Evolutionary conservation across 2,329 filamentous ascomycete genomes (phyloP).

Genomic region (Trichoderma breve): DNA sequence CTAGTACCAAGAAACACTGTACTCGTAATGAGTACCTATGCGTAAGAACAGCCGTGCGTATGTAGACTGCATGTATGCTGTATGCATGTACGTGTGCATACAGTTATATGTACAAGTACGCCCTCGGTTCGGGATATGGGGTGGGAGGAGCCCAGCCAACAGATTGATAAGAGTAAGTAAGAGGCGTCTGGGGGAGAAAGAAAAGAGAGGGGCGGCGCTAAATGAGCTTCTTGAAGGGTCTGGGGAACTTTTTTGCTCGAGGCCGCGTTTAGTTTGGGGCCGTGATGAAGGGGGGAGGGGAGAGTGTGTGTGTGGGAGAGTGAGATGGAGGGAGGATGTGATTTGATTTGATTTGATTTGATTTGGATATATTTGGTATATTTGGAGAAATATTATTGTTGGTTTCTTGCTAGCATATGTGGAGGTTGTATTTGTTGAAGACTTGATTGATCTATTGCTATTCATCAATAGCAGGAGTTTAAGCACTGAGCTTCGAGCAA

Average conservation of each 20-base stretch:
- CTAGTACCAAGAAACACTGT: neutral
- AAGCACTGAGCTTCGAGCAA: neutral
- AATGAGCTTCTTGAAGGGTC: neutral
- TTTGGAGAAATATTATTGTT: neutral
- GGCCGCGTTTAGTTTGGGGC: neutral
- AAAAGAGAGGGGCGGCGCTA: neutral
- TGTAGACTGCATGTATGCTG: neutral
- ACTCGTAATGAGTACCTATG: neutral
- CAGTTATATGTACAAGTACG: neutral
- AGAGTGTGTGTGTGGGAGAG: neutral
- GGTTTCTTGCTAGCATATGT: neutral
- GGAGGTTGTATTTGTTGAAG: neutral
- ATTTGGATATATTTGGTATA: neutral
- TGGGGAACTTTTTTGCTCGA: slow-evolving; percentile 16
- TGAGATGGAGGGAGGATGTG: neutral
- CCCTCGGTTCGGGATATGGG: neutral
- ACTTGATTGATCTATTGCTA: neutral
- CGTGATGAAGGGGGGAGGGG: neutral
- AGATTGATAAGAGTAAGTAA: neutral
- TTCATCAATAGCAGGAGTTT: neutral
- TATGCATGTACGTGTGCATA: neutral
- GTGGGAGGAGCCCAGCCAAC: neutral
- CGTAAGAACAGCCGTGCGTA: neutral
- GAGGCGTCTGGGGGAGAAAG: neutral
- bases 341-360: neutral